Evolutionary conservation across 2,329 filamentous ascomycete genomes (phyloP).

Genomic region (Arthrobotrys entomopaga): DNA sequence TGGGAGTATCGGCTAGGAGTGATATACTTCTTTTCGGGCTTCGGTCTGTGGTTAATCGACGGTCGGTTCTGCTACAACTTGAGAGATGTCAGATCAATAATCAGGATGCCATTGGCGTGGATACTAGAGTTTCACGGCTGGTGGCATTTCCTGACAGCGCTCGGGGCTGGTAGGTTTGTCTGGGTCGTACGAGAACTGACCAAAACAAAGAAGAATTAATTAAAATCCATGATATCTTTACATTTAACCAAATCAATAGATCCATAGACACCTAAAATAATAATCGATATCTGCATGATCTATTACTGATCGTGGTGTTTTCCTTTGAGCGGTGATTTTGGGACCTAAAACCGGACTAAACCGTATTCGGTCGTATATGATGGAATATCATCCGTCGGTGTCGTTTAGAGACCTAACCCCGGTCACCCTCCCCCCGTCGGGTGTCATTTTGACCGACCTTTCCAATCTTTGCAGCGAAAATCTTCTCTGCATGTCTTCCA

Average conservation of each 20-base stretch:
- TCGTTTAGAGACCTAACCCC: background rate
- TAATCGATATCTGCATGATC: background rate
- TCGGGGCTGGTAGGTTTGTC: slow-evolving; percentile 11
- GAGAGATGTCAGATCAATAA: background rate
- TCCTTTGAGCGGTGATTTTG: background rate
- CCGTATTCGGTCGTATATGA: slow-evolving; percentile 34
- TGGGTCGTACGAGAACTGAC: slow-evolving; percentile 18
- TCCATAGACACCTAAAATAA: background rate
- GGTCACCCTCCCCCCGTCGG: slow-evolving; percentile 25
- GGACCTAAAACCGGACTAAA: background rate
- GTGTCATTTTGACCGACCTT: slow-evolving; percentile 24
- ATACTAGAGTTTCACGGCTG: slow-evolving; percentile 9
- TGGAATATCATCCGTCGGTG: background rate
- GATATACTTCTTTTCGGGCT: slow-evolving; percentile 15
- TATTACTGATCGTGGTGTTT: background rate
- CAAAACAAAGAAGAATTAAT: slow-evolving; percentile 14
- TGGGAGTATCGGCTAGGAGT: slow-evolving; percentile 8
- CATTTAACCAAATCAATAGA: background rate
- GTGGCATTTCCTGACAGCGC: slow-evolving; percentile 16
- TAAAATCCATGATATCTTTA: background rate
- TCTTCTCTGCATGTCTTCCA: background rate
- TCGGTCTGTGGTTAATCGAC: slow-evolving; percentile 11
- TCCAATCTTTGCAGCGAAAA: background rate
- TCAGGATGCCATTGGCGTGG: slow-evolving; percentile 11
- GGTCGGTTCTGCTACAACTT: slow-evolving; percentile 8